Evolutionary conservation across 139 green algal species (phyloP), one percentile per base, ranked within the genome.

Genomic region (Chlamydomonas sp.): DNA sequence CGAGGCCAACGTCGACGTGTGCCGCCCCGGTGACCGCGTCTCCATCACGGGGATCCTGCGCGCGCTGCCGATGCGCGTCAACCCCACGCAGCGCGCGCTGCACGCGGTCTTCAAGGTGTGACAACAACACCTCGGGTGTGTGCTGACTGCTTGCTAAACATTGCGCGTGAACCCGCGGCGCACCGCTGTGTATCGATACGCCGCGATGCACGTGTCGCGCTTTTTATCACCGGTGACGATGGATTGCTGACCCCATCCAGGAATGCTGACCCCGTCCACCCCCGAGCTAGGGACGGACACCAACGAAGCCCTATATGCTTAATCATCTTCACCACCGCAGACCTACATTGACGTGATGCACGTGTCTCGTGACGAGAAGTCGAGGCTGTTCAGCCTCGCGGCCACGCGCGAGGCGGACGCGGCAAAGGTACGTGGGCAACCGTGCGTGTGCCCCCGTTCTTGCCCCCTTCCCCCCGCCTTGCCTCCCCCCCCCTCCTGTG

Each of bases 321-420:
- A n/a, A n/a, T n/a, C n/a, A n/a, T 54, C 43, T 20, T 54, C 13
- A 13, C 20, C 43, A 13, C 20, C 43, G 43, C 71, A 71, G 39
- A 87, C 81, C 38, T 96, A 96, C 84, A 67, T 98, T 5, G 92
- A 98, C 69, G 81, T 93, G 24, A 82, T 97, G 58, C 93, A 98
- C 80, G 83, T 98, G 24, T 58, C 76, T 43, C 66, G 78, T 3
- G 73, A 83, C 39, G 73, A 83, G 69, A 70, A 38, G 22, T n/a
- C 49, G 28, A 68, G 71, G 36, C 74, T 90, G 34, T 91, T 90
- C 76, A 81, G 68, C 3, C 16, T 84, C 58, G 72, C 62, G 5
- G 35, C 5, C 5, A 16, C 54, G 36, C 8, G 26, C 5, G 73
- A 26, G 3, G 29, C 28, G 30, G 57, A 22, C 31, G 60, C 60